phyloP scores from a whole-genome alignment of 768 basidiomycete species.

The Crucibulum laeve region DNA sequence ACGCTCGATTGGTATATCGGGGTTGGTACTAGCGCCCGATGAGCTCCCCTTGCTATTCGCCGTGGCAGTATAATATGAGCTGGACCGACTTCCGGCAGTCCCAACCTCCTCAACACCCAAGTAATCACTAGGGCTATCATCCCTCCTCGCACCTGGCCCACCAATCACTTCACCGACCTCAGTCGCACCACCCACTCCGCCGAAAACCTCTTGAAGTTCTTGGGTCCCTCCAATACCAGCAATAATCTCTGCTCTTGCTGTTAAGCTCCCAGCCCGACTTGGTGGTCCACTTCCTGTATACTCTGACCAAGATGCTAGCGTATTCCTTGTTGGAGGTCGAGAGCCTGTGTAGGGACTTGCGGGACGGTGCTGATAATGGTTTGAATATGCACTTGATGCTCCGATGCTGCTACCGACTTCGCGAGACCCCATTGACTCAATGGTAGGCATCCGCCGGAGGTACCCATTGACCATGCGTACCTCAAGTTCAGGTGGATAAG shows the following conservation, averaged over 20 bases:
- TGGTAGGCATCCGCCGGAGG: constrained; percentile 76
- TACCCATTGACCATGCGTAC: constrained; percentile 60
- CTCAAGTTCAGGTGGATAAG: constrained; percentile 44
- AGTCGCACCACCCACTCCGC: constrained; percentile 13
- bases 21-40: no score
- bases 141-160: no score
- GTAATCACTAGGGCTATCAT: no score
- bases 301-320: constrained; percentile 26
- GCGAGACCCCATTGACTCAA: constrained; percentile 70
- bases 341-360: constrained; percentile 18
- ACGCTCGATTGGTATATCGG: no score
- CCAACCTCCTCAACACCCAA: no score
- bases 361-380: background rate
- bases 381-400: constrained; percentile 11
- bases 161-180: constrained; percentile 31
- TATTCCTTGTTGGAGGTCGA: constrained; percentile 36
- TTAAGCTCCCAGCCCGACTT: constrained; percentile 32
- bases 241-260: constrained; percentile 24
- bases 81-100: no score
- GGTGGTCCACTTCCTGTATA: constrained; percentile 24
- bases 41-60: no score
- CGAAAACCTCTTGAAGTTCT: no score
- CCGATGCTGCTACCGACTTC: constrained; percentile 38
- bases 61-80: no score
- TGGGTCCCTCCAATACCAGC: constrained; percentile 11